Conservation (phyloP, 495 filamentous ascomycete genomes). For the Alectoria sarmentosa region DNA sequence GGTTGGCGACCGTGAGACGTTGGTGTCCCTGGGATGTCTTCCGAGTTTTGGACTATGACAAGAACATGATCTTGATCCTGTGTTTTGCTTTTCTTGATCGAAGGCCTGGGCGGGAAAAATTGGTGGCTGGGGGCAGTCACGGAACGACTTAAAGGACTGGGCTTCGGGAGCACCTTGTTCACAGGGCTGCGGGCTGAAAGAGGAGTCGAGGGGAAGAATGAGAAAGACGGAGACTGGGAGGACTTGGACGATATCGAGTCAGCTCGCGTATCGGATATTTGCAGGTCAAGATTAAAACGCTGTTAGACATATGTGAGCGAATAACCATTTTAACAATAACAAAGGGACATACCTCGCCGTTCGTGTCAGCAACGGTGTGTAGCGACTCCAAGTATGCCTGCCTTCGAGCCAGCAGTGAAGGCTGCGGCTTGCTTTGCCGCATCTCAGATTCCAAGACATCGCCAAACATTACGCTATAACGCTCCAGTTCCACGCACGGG, state of each 20-base stretch:
- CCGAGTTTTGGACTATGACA: conserved; percentile 14
- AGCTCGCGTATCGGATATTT: conserved; percentile 38
- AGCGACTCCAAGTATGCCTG: conserved; percentile 63
- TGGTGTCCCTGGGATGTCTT: conserved; percentile 2
- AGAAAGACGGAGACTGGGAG: conserved; percentile 52
- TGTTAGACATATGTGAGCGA: background rate
- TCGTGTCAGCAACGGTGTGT: conserved; percentile 43
- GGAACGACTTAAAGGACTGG: conserved; percentile 47
- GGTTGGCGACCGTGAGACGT: conserved; percentile 8
- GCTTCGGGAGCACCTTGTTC: conserved; percentile 36
- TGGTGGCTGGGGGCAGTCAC: conserved; percentile 51
- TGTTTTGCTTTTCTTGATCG: conserved; percentile 10
- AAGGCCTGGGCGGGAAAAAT: conserved; percentile 33
- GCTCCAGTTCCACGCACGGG: conserved; percentile 70
- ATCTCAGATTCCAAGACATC: conserved; percentile 52
- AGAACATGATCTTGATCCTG: conserved; percentile 18
- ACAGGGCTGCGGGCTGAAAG: conserved; percentile 33
- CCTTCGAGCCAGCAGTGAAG: conserved; percentile 53
- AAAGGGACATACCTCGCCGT: conserved; percentile 27
- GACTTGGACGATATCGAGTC: conserved; percentile 50
- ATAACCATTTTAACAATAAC: conserved; percentile 13
- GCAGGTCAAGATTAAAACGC: conserved; percentile 2
- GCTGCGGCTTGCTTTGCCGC: conserved; percentile 2
- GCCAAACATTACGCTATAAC: conserved; percentile 94
- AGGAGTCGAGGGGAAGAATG: conserved; percentile 54